phyloP scores from a whole-genome alignment of 1,284 basidiomycete species.

The Pyrrhoderma noxium region DNA sequence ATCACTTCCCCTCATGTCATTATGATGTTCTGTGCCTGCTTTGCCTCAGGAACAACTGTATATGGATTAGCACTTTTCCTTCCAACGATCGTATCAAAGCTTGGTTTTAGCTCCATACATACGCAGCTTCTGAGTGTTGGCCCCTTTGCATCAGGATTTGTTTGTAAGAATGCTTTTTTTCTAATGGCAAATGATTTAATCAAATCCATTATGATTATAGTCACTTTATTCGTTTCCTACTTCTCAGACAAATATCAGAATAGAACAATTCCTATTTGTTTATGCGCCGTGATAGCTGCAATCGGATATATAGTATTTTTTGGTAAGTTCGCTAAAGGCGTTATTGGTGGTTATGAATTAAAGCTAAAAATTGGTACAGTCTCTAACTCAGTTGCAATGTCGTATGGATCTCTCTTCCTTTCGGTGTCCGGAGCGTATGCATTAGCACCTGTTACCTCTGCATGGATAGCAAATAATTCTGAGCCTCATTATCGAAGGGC shows the following conservation, averaged over 20 bases:
- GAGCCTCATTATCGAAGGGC: constrained; percentile 14
- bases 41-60: constrained; percentile 38
- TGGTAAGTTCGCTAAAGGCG: no score
- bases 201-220: no score
- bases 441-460: constrained; percentile 6
- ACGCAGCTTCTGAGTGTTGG: constrained; percentile 30
- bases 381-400: not conserved
- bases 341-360: no score
- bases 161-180: no score
- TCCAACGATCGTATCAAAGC: constrained; percentile 37
- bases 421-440: constrained; percentile 15
- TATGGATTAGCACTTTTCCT: constrained; percentile 34
- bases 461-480: no score
- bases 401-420: constrained; percentile 16
- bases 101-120: constrained; percentile 31
- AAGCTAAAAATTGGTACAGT: not conserved
- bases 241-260: constrained; percentile 7
- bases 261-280: not conserved
- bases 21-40: constrained; percentile 33
- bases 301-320: constrained; percentile 9
- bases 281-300: constrained; percentile 1
- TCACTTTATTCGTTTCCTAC: constrained; percentile 7
- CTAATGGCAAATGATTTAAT: no score
- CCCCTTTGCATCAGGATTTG: constrained; percentile 28
- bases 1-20: constrained; percentile 29